A percentile compares a stretch with the other conserved stretches of the same genome.
These are phyloP conservation scores for Puccinia novopanici DNA, from an alignment of 1,284 basidiomycete species.

Conservation along the genomic window DNA sequence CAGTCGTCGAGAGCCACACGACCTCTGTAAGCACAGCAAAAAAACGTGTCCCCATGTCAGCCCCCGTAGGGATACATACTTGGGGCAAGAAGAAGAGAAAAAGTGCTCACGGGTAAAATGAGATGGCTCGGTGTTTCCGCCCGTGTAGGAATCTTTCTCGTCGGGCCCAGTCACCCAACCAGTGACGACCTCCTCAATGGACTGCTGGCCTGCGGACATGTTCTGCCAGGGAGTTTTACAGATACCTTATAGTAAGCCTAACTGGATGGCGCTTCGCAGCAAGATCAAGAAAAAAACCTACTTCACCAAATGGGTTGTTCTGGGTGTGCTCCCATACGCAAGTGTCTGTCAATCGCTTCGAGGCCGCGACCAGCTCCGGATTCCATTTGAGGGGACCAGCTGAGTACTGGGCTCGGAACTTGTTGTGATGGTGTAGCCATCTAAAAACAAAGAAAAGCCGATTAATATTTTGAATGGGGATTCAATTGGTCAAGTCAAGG, in stretches of 20 bases:
- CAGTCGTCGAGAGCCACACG: conserved; percentile 30
- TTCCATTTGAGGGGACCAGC: conserved; percentile 31
- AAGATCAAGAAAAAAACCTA: not conserved
- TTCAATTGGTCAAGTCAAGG: not conserved
- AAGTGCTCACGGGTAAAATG: conserved; percentile 42
- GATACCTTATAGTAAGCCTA: not conserved
- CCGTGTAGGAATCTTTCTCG: conserved; percentile 39
- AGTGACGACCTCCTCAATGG: conserved; percentile 18
- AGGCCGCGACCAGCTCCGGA: not conserved
- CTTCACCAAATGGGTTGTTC: conserved; percentile 40
- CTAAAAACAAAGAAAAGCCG: conserved; percentile 3
- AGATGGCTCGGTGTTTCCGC: conserved; percentile 25
- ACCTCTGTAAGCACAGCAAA: conserved; percentile 27
- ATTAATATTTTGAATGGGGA: not conserved
- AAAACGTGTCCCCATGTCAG: not conserved
- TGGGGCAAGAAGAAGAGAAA: not conserved
- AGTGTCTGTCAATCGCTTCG: conserved; percentile 17
- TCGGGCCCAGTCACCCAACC: conserved; percentile 38
- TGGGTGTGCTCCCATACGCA: conserved; percentile 41
- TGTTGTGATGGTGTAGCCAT: conserved; percentile 38
- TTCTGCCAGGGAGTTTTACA: not conserved
- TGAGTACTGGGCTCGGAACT: conserved; percentile 20
- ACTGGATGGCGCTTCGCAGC: not conserved
- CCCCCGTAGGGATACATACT: not conserved
- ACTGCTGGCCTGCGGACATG: conserved; percentile 32